These are phyloP conservation scores for Hura crepitans DNA, from an alignment of 441 rosid species.

Conservation along the genomic window DNA sequence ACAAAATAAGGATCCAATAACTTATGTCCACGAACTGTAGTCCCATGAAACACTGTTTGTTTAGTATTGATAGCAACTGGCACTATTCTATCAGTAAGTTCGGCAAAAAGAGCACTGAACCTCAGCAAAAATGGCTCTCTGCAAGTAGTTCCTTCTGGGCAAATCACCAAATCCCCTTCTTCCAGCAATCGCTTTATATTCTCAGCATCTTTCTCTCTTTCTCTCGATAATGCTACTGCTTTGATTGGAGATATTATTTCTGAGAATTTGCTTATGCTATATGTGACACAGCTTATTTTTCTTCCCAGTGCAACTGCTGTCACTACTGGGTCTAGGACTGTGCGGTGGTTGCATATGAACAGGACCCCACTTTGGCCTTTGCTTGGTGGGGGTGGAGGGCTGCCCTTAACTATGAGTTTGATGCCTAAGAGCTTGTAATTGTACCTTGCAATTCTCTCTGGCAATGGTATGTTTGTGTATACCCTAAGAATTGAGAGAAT, in stretches of 20 bases:
- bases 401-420: slow-evolving; percentile 63
- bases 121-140: slow-evolving; percentile 83
- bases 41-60: slow-evolving; percentile 73
- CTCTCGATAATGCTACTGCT: slow-evolving; percentile 84
- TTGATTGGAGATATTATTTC: slow-evolving; percentile 82
- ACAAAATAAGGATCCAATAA: slow-evolving; percentile 82
- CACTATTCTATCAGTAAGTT: slow-evolving; percentile 81
- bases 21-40: slow-evolving; percentile 75
- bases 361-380: slow-evolving; percentile 77
- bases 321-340: slow-evolving; percentile 71
- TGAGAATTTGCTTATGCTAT: slow-evolving; percentile 79
- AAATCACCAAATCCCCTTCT: slow-evolving; percentile 86
- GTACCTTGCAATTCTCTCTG: slow-evolving; percentile 68
- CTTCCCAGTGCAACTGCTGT: slow-evolving; percentile 75
- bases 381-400: slow-evolving; percentile 68
- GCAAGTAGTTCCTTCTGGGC: slow-evolving; percentile 97
- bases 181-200: slow-evolving; percentile 64
- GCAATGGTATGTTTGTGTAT: slow-evolving; percentile 73
- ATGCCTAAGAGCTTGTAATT: slow-evolving; percentile 70
- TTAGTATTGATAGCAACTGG: slow-evolving; percentile 84
- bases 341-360: slow-evolving; percentile 81
- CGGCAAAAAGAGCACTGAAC: slow-evolving; percentile 95
- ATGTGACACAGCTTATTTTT: slow-evolving; percentile 85
- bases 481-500: slow-evolving; percentile 65
- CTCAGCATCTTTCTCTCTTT: slow-evolving; percentile 72